phyloP scores from a whole-genome alignment of 2,329 filamentous ascomycete genomes.

The Fusarium nelsonii region DNA sequence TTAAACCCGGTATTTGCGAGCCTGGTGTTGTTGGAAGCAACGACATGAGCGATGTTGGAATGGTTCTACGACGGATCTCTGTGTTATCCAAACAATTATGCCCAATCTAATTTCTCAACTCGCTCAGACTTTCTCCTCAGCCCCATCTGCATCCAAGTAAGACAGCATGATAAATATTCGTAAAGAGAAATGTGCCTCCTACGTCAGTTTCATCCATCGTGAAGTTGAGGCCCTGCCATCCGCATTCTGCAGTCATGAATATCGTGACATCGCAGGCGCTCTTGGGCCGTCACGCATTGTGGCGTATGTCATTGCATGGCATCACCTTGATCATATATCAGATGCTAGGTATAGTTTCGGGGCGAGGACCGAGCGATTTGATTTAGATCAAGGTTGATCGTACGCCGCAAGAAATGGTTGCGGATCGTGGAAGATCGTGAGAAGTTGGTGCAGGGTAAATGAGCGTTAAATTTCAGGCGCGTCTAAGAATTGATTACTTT shows the following conservation, averaged over 20 bases:
- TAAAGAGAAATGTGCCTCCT: constrained; percentile 1
- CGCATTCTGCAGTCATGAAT: not conserved
- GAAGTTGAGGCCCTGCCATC: not conserved
- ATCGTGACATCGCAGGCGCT: not conserved
- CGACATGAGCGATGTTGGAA: not conserved
- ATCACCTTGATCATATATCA: not conserved
- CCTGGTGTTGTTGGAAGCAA: not conserved
- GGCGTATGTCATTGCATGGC: constrained; percentile 16
- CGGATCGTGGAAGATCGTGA: constrained; percentile 18
- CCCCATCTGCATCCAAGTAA: not conserved
- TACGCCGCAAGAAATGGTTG: not conserved
- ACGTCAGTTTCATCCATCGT: constrained; percentile 9
- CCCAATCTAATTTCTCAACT: not conserved
- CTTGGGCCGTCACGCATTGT: constrained; percentile 1
- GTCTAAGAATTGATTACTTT: not conserved
- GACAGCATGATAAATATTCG: constrained; percentile 2
- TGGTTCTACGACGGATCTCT: no score
- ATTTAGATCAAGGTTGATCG: constrained; percentile 15
- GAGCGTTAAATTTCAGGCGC: not conserved
- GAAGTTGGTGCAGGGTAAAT: constrained; percentile 20
- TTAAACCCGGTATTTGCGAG: not conserved
- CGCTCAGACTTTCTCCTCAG: not conserved
- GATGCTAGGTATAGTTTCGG: no score
- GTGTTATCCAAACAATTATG: no score
- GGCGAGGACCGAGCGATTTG: not conserved